These are phyloP conservation scores for Discostella stelligera DNA, from an alignment of 352 stramenopile genomes.

Conservation along the genomic window DNA sequence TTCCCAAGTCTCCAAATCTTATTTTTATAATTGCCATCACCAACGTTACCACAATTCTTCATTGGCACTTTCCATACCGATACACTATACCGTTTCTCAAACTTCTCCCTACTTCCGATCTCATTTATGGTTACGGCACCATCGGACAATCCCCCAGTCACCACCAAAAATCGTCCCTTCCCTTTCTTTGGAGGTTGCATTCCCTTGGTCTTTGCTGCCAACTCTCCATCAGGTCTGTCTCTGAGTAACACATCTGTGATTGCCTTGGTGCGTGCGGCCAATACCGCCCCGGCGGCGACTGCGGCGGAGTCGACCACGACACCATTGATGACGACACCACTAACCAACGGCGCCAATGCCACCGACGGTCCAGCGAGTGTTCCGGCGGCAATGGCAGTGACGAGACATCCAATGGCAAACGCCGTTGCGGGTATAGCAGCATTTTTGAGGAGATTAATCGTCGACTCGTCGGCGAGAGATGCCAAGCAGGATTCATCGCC, in stretches of 20 bases:
- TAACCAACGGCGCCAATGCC: conserved; percentile 43
- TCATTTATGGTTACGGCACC: conserved; percentile 35
- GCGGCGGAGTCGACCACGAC: conserved; percentile 52
- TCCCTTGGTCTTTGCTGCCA: conserved; percentile 34
- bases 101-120: conserved; percentile 13
- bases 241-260: conserved; percentile 37
- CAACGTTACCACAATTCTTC: neutral
- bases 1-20: neutral
- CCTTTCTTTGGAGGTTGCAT: conserved; percentile 20
- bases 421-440: conserved; percentile 40
- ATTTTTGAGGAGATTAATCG: conserved; percentile 42
- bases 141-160: conserved; percentile 41
- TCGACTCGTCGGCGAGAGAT: conserved; percentile 22
- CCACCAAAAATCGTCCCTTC: conserved; percentile 26
- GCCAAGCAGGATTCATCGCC: conserved; percentile 44
- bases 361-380: conserved; percentile 40
- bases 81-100: conserved; percentile 3
- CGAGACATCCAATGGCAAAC: conserved; percentile 38
- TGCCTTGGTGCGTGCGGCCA: conserved; percentile 25
- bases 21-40: neutral
- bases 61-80: conserved; percentile 4
- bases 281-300: conserved; percentile 38
- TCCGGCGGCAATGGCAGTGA: conserved; percentile 34
- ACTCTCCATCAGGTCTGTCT: conserved; percentile 32
- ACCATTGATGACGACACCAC: conserved; percentile 48